phyloP scores from a whole-genome alignment of 495 filamentous ascomycete species.

The Stereocaulon alpinum region DNA sequence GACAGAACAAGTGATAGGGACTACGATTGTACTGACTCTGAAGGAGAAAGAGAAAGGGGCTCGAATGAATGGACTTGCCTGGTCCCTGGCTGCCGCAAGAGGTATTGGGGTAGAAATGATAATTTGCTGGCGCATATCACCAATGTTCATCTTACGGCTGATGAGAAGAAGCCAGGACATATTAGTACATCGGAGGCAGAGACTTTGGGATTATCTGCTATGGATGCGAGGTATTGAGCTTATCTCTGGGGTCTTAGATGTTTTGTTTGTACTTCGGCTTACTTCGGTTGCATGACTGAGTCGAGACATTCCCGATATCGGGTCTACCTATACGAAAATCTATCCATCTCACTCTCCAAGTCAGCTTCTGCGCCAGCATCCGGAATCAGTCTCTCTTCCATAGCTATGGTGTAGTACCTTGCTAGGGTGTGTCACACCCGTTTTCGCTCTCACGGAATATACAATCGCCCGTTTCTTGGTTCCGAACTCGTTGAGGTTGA shows the following conservation, averaged over 20 bases:
- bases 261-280: neutral
- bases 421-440: too few species aligned
- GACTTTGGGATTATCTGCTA: neutral
- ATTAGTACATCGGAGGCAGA: neutral
- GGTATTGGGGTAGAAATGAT: neutral
- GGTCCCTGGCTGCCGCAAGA: neutral
- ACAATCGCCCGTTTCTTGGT: too few species aligned
- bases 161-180: neutral
- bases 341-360: too few species aligned
- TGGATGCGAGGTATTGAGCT: neutral
- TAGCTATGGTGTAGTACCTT: too few species aligned
- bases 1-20: neutral
- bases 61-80: neutral
- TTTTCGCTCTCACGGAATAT: too few species aligned
- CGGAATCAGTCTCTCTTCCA: too few species aligned
- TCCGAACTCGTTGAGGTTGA: too few species aligned
- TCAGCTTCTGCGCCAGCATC: too few species aligned
- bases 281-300: neutral
- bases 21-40: neutral
- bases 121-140: slow-evolving; percentile 1
- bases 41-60: neutral
- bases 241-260: neutral
- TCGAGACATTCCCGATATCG: neutral
- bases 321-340: too few species aligned
- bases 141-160: neutral